Evolutionary conservation across 768 basidiomycete species (phyloP).

Genomic region (Suillus subaureus): DNA sequence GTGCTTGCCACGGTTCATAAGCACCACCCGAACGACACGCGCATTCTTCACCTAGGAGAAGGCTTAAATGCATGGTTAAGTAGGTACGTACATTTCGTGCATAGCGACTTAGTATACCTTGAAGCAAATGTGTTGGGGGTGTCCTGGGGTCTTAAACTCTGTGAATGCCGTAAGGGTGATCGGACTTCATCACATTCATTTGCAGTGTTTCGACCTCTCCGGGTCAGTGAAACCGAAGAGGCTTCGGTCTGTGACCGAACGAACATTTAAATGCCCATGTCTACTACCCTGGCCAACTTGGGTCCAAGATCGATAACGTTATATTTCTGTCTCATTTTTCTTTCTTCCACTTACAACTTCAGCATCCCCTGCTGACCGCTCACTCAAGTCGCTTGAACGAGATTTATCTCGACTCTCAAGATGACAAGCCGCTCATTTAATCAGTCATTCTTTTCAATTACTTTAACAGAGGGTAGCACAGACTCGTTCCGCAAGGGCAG

Average conservation of each 20-base stretch:
- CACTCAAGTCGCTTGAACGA: neutral
- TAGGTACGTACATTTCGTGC: too few species aligned
- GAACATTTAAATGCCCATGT: neutral
- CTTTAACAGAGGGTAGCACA: neutral
- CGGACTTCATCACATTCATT: too few species aligned
- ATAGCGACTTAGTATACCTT: too few species aligned
- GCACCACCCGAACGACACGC: too few species aligned
- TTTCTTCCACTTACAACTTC: neutral
- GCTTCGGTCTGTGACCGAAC: neutral
- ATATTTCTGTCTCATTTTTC: neutral
- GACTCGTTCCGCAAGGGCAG: neutral
- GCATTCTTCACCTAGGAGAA: too few species aligned
- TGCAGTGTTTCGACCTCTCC: neutral
- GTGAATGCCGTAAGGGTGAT: too few species aligned
- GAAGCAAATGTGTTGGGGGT: too few species aligned
- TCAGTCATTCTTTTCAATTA: slow-evolving; percentile 5
- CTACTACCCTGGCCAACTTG: neutral
- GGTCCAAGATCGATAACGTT: neutral
- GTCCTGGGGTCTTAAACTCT: too few species aligned
- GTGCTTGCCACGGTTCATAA: too few species aligned
- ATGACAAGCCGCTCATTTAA: slow-evolving; percentile 4
- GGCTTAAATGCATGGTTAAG: too few species aligned
- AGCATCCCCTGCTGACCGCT: neutral
- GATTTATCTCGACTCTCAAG: neutral
- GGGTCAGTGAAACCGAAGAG: slow-evolving; percentile 2